These are phyloP conservation scores for Tetraselmis striata DNA, from an alignment of 139 green algal species.

Conservation along the genomic window DNA sequence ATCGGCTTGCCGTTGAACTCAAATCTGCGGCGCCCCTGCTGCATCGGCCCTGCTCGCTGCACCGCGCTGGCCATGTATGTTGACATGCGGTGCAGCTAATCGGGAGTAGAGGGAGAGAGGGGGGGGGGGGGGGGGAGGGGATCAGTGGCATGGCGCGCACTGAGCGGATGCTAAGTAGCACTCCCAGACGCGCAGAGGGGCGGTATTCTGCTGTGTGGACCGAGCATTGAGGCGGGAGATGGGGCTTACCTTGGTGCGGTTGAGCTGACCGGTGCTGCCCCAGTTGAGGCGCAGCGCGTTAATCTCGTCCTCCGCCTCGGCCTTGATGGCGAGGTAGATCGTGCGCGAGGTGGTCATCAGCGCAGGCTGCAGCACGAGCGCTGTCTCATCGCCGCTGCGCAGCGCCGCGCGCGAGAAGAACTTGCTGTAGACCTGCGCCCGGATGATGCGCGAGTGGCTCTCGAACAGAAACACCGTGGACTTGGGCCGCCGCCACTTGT, in stretches of 20 bases:
- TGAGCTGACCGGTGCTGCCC: not conserved
- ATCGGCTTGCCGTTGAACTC: constrained; percentile 30
- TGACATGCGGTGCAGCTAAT: not conserved
- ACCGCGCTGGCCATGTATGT: not conserved
- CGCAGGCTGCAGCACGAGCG: not conserved
- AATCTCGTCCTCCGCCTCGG: not conserved
- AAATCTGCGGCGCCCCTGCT: not conserved
- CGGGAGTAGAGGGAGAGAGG: too few species aligned
- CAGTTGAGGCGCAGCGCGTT: not conserved
- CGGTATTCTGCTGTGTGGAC: too few species aligned
- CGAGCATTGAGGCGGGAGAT: too few species aligned
- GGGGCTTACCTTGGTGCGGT: not conserved
- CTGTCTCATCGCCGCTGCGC: not conserved
- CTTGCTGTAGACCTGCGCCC: constrained; percentile 6
- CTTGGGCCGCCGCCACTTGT: constrained; percentile 8
- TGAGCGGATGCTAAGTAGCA: too few species aligned
- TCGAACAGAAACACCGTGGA: constrained; percentile 2
- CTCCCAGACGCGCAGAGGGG: too few species aligned
- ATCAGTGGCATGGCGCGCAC: too few species aligned
- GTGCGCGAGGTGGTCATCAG: not conserved
- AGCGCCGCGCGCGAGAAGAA: not conserved
- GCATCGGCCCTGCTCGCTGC: not conserved
- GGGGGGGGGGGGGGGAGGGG: too few species aligned
- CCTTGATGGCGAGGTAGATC: not conserved
- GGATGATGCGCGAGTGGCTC: constrained; percentile 6